These are phyloP conservation scores for Colletotrichum cereale DNA, from an alignment of 2,329 filamentous ascomycete genomes.

Conservation along the genomic window DNA sequence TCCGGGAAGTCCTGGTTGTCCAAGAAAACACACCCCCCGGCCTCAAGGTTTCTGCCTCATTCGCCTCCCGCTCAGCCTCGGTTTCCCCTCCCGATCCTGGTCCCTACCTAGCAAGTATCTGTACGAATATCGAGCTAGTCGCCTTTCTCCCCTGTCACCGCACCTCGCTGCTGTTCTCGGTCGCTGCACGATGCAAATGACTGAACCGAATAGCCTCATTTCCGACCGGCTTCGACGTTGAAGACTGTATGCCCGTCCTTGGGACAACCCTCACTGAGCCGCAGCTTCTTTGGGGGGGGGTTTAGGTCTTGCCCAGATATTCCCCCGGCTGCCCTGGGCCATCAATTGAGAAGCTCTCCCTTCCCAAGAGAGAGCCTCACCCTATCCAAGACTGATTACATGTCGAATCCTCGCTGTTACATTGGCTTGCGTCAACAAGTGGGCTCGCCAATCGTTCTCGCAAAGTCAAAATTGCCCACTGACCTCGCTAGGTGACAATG, in stretches of 20 bases:
- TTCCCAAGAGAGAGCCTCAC: conserved; percentile 18
- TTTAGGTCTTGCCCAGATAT: conserved; percentile 28
- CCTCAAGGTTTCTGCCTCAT: conserved; percentile 19
- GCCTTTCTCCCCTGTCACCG: conserved; percentile 10
- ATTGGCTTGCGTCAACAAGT: conserved; percentile 29
- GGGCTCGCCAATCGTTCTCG: conserved; percentile 35
- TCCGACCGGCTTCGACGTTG: neutral
- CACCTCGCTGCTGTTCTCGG: neutral
- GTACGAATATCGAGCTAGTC: neutral
- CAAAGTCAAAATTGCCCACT: conserved; percentile 28
- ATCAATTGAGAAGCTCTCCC: conserved; percentile 23
- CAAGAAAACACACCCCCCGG: conserved; percentile 11
- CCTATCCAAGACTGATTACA: conserved; percentile 29
- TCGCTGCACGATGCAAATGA: neutral
- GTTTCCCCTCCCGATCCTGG: conserved; percentile 26
- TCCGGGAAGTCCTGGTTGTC: conserved; percentile 17
- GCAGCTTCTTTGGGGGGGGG: conserved; percentile 26
- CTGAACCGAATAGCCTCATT: neutral
- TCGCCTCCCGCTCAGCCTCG: conserved; percentile 34
- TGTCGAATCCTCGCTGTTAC: conserved; percentile 28
- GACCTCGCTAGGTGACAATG: conserved; percentile 1
- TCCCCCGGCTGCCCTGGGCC: conserved; percentile 26
- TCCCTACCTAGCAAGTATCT: neutral
- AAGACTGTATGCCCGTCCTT: neutral
- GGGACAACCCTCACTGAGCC: neutral